Conservation (phyloP, 2,329 filamentous ascomycete genomes). For the Fusarium luffae region DNA sequence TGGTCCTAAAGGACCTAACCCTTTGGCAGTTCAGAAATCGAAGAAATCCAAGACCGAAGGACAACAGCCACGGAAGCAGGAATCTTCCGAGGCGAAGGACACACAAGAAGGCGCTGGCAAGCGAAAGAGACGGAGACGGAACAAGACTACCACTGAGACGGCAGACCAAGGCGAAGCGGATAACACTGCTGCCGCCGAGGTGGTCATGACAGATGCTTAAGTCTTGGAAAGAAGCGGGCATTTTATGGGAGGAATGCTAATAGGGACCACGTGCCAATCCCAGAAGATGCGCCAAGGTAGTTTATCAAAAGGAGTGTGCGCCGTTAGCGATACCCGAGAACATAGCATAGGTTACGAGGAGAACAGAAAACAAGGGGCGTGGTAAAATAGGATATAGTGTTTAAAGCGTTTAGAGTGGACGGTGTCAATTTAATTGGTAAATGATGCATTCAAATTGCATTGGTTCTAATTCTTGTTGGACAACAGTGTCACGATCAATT, state of each 20-base stretch:
- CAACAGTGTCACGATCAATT: not conserved
- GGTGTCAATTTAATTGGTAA: constrained; percentile 10
- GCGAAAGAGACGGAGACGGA: constrained; percentile 49
- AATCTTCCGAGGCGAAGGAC: constrained; percentile 45
- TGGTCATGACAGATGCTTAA: constrained; percentile 34
- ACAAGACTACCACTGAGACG: constrained; percentile 40
- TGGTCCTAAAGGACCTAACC: constrained; percentile 77
- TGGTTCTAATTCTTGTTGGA: not conserved
- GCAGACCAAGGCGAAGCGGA: constrained; percentile 25
- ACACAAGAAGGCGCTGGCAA: constrained; percentile 45
- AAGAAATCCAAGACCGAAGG: constrained; percentile 61
- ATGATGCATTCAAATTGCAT: constrained; percentile 5
- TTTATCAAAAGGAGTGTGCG: constrained; percentile 23
- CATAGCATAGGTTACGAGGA: constrained; percentile 15
- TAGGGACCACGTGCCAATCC: constrained; percentile 28
- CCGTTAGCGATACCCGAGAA: constrained; percentile 41
- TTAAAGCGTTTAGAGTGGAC: constrained; percentile 20
- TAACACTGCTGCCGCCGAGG: constrained; percentile 8
- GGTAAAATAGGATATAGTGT: constrained; percentile 24
- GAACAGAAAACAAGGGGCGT: constrained; percentile 5
- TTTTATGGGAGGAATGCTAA: constrained; percentile 32
- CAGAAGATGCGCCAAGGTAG: constrained; percentile 19
- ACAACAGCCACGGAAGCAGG: constrained; percentile 49
- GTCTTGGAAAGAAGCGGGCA: not conserved
- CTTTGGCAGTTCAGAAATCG: constrained; percentile 75